Conservation (phyloP, 176 grass and related monocot species). For the Lolium rigidum region DNA sequence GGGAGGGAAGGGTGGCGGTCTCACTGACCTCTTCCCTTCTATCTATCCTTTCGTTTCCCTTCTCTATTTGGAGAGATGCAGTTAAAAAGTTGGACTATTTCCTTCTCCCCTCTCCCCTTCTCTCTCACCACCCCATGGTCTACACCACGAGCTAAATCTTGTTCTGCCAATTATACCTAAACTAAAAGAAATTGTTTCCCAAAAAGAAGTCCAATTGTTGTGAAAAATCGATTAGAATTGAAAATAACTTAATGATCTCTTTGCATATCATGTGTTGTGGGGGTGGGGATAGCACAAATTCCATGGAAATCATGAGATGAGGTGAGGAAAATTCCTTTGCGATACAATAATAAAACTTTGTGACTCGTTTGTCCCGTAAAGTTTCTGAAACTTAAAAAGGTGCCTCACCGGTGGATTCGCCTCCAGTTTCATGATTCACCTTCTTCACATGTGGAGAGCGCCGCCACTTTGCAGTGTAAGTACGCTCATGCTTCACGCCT, state of each 20-base stretch:
- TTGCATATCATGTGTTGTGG: background rate
- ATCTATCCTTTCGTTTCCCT: background rate
- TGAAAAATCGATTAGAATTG: background rate
- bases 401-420: background rate
- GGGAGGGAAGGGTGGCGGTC: conserved; percentile 30
- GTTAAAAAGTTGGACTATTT: conserved; percentile 32
- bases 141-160: background rate
- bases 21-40: conserved; percentile 27
- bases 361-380: no score
- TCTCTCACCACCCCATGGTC: background rate
- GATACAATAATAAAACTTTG: background rate
- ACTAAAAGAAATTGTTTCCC: no score
- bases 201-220: background rate
- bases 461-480: background rate
- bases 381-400: background rate
- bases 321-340: background rate
- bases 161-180: background rate
- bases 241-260: background rate
- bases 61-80: conserved; percentile 12
- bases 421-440: background rate
- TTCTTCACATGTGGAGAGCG: background rate
- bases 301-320: background rate
- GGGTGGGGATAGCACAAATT: no score
- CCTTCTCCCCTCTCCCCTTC: background rate
- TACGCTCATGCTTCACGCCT: background rate